Base-by-base conservation (phyloP, 2,329 filamentous ascomycete species). In the Alternaria rosae region DNA sequence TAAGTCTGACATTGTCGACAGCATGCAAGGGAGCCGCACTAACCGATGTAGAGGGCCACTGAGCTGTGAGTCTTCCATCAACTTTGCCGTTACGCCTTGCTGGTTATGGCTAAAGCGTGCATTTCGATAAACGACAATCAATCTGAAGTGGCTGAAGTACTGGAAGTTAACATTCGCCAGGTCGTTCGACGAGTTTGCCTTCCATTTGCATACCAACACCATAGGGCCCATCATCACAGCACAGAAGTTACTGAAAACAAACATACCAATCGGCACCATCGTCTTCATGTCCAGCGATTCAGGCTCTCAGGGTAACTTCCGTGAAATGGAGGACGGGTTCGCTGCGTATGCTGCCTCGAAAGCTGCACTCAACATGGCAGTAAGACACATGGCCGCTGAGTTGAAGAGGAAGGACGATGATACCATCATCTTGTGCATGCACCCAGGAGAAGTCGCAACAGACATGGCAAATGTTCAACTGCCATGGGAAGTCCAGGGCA, bases 181-280 rank as follows among this genome's bases (percentile, higher is more conserved):
- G 54, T 83, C 85, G 7, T 87, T 85, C 70, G 76, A 82, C 30
- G 80, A 84, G 44, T 87, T 88, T 62, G 80, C 83, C 11, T 82
- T 85, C 62, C 86, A 88, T 66, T 78, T 88, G 5, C 81, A 85
- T 56, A 87, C 85, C 42, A 88, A 88, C 71, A 85, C 85, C 15
- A 85, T 88, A 57, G 86, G 86, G 0, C 86, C 86, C n/a, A 85
- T 88, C 61, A 82, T 87, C 60, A 81, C 82, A 38, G 86, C 86
- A 3, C 84, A 86, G 61, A 82, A 82, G 56, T 77, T 88, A 4
- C 79, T 88, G 0, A 76, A 82, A 54, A 80, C 81, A 9, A 76
- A 77, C 32, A 82, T 84, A 15, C 79, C 80, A 5, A 82, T 85
- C 59, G 79, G 80, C n/a, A 84, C 81, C 17, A 80, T 87, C 10